Evolutionary conservation across 306 rosid genomes (phyloP).

Genomic region (Carpinus viminea): DNA sequence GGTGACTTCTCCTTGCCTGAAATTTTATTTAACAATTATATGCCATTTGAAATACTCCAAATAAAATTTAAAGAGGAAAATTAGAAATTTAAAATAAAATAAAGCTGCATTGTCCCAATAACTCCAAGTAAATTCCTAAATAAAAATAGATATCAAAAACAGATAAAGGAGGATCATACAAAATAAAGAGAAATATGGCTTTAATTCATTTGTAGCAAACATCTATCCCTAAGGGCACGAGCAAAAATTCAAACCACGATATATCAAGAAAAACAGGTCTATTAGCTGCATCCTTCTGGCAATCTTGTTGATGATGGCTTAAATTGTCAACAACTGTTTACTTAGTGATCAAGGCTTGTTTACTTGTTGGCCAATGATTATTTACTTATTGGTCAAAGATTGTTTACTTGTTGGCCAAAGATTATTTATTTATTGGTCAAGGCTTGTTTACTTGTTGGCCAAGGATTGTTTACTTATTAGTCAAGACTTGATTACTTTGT

Average conservation of each 20-base stretch:
- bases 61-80: not conserved
- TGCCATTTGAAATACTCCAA: not conserved
- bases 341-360: too few relatives aligned
- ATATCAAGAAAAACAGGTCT: not conserved
- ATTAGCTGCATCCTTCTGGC: not conserved
- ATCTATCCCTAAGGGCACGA: not conserved
- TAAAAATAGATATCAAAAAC: not conserved
- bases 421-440: too few relatives aligned
- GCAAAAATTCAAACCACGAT: not conserved
- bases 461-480: too few relatives aligned
- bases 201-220: not conserved
- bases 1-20: conserved; percentile 73
- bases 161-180: too few relatives aligned
- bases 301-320: too few relatives aligned
- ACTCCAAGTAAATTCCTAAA: conserved; percentile 4
- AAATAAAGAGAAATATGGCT: not conserved
- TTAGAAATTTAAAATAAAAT: not conserved
- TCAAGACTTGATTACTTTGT: too few relatives aligned
- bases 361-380: too few relatives aligned
- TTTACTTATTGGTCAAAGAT: too few relatives aligned
- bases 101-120: not conserved
- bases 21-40: conserved; percentile 37
- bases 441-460: too few relatives aligned
- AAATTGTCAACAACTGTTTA: too few relatives aligned
- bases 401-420: too few relatives aligned